A percentile compares a stretch with the other conserved stretches of the same genome.
These are phyloP conservation scores for Populus hybrid DNA, from an alignment of 441 rosid species.

Conservation along the genomic window DNA sequence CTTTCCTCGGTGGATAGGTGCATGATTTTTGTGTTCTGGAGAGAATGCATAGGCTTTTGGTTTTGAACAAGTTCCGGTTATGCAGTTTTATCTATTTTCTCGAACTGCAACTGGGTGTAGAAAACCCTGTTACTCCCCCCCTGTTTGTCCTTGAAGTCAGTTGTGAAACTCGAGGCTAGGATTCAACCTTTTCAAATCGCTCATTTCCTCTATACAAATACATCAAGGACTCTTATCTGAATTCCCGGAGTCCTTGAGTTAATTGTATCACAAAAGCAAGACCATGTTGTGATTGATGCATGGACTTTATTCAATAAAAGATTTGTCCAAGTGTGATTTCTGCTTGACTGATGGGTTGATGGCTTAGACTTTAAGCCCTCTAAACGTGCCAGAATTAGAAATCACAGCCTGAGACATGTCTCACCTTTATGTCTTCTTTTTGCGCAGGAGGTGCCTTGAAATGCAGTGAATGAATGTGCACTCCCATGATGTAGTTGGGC, in stretches of 20 bases:
- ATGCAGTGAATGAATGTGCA: not conserved
- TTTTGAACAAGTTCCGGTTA: not conserved
- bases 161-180: not conserved
- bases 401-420: not conserved
- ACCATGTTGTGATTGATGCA: too few relatives aligned
- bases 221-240: too few relatives aligned
- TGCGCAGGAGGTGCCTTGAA: constrained; percentile 20
- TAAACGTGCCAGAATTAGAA: not conserved
- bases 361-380: not conserved
- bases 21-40: too few relatives aligned
- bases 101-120: not conserved
- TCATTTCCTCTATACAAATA: too few relatives aligned
- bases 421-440: constrained; percentile 8
- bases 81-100: not conserved
- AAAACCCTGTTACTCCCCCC: not conserved
- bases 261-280: too few relatives aligned
- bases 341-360: not conserved
- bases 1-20: too few relatives aligned
- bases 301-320: not conserved
- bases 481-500: constrained; percentile 2
- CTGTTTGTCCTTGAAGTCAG: not conserved
- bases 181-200: too few relatives aligned
- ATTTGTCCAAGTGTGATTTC: not conserved
- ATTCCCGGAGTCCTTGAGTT: too few relatives aligned
- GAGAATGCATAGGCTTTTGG: too few relatives aligned